phyloP scores from a whole-genome alignment of 2,329 filamentous ascomycete species.

The Diplocarpon mali region DNA sequence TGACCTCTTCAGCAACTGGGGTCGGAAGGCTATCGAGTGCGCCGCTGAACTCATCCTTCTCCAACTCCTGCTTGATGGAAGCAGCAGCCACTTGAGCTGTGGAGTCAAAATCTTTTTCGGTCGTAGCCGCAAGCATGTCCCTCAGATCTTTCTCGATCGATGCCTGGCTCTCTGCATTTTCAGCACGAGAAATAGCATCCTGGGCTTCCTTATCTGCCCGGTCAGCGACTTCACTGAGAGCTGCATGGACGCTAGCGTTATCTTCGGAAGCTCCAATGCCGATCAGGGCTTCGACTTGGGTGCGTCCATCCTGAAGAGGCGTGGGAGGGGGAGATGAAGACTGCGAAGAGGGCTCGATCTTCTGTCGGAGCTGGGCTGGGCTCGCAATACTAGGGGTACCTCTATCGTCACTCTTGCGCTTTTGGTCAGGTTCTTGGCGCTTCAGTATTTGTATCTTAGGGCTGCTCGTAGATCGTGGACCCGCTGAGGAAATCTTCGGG shows the following conservation, averaged over 20 bases:
- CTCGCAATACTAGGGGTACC: constrained; percentile 14
- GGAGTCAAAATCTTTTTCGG: constrained; percentile 43
- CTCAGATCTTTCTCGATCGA: constrained; percentile 39
- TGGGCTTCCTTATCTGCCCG: constrained; percentile 50
- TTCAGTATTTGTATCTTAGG: constrained; percentile 27
- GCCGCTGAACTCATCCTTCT: constrained; percentile 41
- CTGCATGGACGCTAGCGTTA: constrained; percentile 60
- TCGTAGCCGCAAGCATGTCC: constrained; percentile 38
- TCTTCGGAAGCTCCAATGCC: constrained; percentile 25
- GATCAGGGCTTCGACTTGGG: constrained; percentile 28
- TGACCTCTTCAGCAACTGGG: constrained; percentile 42
- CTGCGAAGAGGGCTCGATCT: constrained; percentile 19
- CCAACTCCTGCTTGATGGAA: constrained; percentile 41
- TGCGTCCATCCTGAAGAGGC: constrained; percentile 26
- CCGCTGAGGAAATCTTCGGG: constrained; percentile 31
- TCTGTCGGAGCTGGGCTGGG: constrained; percentile 23
- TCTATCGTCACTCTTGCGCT: constrained; percentile 23
- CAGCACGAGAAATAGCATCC: constrained; percentile 44
- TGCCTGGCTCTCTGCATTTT: constrained; percentile 36
- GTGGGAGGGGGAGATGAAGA: constrained; percentile 19
- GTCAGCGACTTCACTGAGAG: constrained; percentile 53
- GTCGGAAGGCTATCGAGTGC: constrained; percentile 44
- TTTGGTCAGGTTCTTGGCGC: constrained; percentile 22
- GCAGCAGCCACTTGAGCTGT: constrained; percentile 36
- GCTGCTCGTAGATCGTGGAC: constrained; percentile 29